A percentile compares a stretch with the other conserved stretches of the same genome.
Evolutionary conservation across 345 rosid species (phyloP).

Genomic region (Camelina laxa): DNA sequence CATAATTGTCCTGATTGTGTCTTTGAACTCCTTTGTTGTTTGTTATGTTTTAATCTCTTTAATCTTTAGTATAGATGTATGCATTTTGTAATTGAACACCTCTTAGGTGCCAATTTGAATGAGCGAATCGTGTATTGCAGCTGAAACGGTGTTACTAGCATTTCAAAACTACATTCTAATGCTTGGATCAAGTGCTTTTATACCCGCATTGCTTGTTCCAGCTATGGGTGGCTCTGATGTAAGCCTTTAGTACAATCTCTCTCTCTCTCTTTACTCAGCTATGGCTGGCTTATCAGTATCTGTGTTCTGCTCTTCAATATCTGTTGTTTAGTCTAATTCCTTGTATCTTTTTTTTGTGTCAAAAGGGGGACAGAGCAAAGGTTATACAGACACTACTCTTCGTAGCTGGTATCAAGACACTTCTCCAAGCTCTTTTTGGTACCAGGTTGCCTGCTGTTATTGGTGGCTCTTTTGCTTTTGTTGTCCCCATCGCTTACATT

Average conservation of each 20-base stretch:
- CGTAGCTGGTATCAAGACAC: conserved; percentile 87
- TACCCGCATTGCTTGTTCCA: conserved; percentile 81
- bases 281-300: background rate
- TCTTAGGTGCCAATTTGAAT: too few relatives aligned
- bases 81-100: too few relatives aligned
- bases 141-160: conserved; percentile 75
- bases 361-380: conserved; percentile 81
- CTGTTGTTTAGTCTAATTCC: background rate
- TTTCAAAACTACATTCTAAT: conserved; percentile 94
- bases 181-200: conserved; percentile 90
- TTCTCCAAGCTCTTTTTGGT: conserved; percentile 87
- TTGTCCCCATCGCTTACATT: conserved; percentile 73
- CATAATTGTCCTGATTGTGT: too few relatives aligned
- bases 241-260: conserved; percentile 38
- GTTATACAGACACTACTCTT: conserved; percentile 91
- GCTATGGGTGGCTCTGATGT: conserved; percentile 89
- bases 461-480: conserved; percentile 84
- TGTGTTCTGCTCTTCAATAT: background rate
- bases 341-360: background rate
- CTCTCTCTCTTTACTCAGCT: background rate
- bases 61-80: too few relatives aligned
- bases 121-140: conserved; percentile 53
- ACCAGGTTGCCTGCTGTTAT: conserved; percentile 90
- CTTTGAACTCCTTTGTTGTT: too few relatives aligned
- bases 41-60: too few relatives aligned